Evolutionary conservation across 257 asterid species (phyloP).

Genomic region (Rehmannia glutinosa): DNA sequence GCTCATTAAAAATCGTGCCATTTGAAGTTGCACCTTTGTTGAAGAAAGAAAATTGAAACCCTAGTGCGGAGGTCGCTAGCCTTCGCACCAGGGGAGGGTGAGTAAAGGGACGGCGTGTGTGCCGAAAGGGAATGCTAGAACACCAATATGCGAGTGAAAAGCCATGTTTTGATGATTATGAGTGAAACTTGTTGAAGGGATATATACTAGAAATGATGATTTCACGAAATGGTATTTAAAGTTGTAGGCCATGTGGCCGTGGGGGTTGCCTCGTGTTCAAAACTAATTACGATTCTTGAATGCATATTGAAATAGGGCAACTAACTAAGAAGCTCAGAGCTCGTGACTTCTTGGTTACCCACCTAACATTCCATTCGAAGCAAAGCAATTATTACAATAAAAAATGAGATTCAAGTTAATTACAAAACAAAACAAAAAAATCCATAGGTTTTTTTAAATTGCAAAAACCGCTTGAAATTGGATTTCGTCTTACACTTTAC

Average conservation of each 20-base stretch:
- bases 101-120: slow-evolving; percentile 65
- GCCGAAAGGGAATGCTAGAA: slow-evolving; percentile 79
- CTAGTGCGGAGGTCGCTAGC: slow-evolving; percentile 42
- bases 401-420: too few relatives aligned
- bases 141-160: slow-evolving; percentile 45
- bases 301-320: neutral
- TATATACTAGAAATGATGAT: neutral
- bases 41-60: slow-evolving; percentile 47
- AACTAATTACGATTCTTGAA: too few relatives aligned
- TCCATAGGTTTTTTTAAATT: too few relatives aligned
- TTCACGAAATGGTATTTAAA: neutral
- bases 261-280: too few relatives aligned
- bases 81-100: slow-evolving; percentile 37
- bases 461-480: too few relatives aligned
- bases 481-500: too few relatives aligned
- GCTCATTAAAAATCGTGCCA: slow-evolving; percentile 1
- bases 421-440: too few relatives aligned
- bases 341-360: neutral
- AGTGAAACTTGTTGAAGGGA: too few relatives aligned
- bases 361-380: slow-evolving; percentile 13
- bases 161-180: slow-evolving; percentile 20
- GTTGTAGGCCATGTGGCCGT: too few relatives aligned
- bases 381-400: too few relatives aligned
- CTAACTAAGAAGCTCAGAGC: neutral
- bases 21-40: slow-evolving; percentile 43